A percentile compares a stretch with the other conserved stretches of the same genome.
phyloP scores from a whole-genome alignment of 2,329 filamentous ascomycete species.

The Endocalyx cinctus region DNA sequence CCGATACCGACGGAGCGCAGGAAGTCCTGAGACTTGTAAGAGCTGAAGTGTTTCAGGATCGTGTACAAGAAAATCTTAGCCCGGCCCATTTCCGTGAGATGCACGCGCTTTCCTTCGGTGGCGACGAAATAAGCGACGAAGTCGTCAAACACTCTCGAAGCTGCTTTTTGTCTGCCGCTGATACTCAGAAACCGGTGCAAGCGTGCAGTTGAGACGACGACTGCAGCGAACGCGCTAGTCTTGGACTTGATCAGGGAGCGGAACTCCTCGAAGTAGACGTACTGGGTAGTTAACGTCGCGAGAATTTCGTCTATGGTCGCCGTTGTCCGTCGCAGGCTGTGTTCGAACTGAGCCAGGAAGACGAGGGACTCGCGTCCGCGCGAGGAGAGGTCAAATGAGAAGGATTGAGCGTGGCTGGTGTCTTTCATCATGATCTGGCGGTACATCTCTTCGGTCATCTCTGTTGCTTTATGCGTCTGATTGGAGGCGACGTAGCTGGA shows the following conservation, averaged over 20 bases:
- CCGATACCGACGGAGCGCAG: slow-evolving; percentile 32
- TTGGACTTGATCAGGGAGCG: slow-evolving; percentile 32
- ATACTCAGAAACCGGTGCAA: slow-evolving; percentile 27
- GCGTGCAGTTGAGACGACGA: slow-evolving; percentile 29
- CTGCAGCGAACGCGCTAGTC: slow-evolving; percentile 29
- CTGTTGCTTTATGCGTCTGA: slow-evolving; percentile 27
- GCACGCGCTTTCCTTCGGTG: background rate
- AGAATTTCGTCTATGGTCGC: slow-evolving; percentile 36
- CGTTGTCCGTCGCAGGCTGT: slow-evolving; percentile 27
- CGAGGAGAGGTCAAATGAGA: slow-evolving; percentile 28
- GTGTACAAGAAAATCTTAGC: slow-evolving; percentile 27
- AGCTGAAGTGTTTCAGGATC: slow-evolving; percentile 29
- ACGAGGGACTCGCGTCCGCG: slow-evolving; percentile 31
- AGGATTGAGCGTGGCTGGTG: slow-evolving; percentile 19
- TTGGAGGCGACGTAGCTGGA: slow-evolving; percentile 29
- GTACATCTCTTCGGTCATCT: slow-evolving; percentile 32
- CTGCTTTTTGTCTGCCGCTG: background rate
- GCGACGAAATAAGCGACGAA: background rate
- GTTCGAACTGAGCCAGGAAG: slow-evolving; percentile 42
- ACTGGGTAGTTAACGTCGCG: slow-evolving; percentile 37
- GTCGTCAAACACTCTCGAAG: background rate
- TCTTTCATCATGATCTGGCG: slow-evolving; percentile 34
- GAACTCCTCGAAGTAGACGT: slow-evolving; percentile 35
- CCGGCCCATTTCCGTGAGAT: slow-evolving; percentile 21
- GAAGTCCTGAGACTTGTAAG: slow-evolving; percentile 28